A percentile compares a stretch with the other conserved stretches of the same genome.
phyloP scores from a whole-genome alignment of 1,284 basidiomycete genomes.

The Blastosporella zonata region DNA sequence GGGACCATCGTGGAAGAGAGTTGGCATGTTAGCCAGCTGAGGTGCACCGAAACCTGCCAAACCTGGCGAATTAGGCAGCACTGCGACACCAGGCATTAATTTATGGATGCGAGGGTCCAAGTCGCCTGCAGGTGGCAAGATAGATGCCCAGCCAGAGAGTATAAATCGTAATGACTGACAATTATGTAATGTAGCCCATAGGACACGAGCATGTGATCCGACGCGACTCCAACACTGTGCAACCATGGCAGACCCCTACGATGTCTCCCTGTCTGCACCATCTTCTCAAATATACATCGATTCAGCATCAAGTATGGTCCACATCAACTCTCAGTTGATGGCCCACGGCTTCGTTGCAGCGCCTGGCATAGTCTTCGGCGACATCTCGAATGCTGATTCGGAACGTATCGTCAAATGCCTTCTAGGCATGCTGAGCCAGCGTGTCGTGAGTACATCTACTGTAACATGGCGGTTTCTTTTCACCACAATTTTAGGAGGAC shows the following conservation, averaged over 20 bases:
- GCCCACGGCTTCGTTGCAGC: constrained; percentile 74
- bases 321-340: constrained; percentile 74
- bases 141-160: constrained; percentile 11
- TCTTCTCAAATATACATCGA: constrained; percentile 40
- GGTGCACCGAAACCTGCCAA: constrained; percentile 30
- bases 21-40: constrained; percentile 22
- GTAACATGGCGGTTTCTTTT: neutral
- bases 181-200: constrained; percentile 21
- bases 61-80: constrained; percentile 30
- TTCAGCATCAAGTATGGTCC: constrained; percentile 57
- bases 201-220: constrained; percentile 23
- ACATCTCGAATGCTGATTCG: constrained; percentile 54
- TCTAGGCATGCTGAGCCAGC: constrained; percentile 73
- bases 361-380: constrained; percentile 64
- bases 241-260: constrained; percentile 29
- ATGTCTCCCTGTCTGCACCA: constrained; percentile 36
- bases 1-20: constrained; percentile 17
- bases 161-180: neutral
- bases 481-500: constrained; percentile 57
- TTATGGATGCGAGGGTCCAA: constrained; percentile 9
- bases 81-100: constrained; percentile 38
- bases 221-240: constrained; percentile 17
- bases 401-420: constrained; percentile 74
- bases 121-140: constrained; percentile 11
- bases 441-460: constrained; percentile 56